A percentile compares a stretch with the other conserved stretches of the same genome.
Evolutionary conservation across 2,329 filamentous ascomycete species (phyloP).

Genomic region (Biscogniauxia marginata): DNA sequence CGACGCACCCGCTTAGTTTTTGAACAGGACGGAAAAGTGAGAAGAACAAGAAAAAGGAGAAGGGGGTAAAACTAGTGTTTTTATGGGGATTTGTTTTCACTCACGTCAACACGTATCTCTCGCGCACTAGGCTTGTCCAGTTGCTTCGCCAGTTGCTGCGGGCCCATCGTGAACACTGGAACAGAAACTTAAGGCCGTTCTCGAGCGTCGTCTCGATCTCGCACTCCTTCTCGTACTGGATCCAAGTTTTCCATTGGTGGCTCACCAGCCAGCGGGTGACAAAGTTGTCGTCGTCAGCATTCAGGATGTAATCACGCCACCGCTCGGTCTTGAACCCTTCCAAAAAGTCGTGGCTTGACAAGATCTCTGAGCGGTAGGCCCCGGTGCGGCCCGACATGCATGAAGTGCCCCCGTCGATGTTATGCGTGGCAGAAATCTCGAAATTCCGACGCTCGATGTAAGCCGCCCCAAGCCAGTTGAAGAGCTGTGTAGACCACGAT

Average conservation of each 20-base stretch:
- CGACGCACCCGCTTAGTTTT: constrained; percentile 15
- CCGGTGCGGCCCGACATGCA: constrained; percentile 95
- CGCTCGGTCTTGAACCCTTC: constrained; percentile 89
- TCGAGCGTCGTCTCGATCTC: constrained; percentile 93
- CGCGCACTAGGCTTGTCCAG: constrained; percentile 81
- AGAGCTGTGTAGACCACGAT: constrained; percentile 62
- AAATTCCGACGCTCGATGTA: constrained; percentile 96
- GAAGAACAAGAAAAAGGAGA: constrained; percentile 6
- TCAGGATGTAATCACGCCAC: constrained; percentile 85
- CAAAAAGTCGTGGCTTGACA: constrained; percentile 81
- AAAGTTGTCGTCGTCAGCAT: constrained; percentile 98
- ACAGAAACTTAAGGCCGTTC: constrained; percentile 82
- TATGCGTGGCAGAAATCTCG: constrained; percentile 92
- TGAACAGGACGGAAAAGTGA: constrained; percentile 15
- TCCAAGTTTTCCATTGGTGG: constrained; percentile 89
- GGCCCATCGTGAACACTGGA: constrained; percentile 92
- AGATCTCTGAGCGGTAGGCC: constrained; percentile 84
- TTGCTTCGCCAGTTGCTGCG: constrained; percentile 98
- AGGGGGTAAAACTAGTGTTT: background rate
- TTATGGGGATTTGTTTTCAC: constrained; percentile 38
- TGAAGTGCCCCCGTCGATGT: constrained; percentile 92
- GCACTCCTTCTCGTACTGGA: constrained; percentile 89
- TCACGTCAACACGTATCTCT: constrained; percentile 85
- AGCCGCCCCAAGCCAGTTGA: constrained; percentile 86
- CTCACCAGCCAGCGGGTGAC: constrained; percentile 94